Conservation (phyloP, 345 rosid species). For the Syzygium aromaticum region DNA sequence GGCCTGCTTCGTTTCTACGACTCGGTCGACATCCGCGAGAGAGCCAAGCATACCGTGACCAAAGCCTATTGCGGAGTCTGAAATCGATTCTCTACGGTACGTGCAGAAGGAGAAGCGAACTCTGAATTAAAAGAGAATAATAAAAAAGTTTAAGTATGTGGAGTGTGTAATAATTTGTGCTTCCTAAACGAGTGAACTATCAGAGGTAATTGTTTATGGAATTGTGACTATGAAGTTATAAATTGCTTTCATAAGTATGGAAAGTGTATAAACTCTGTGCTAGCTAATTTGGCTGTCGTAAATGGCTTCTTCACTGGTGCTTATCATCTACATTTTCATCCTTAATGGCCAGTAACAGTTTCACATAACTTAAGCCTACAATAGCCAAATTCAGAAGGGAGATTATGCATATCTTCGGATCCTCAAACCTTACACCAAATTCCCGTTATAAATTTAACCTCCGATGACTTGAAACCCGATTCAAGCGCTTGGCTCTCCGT, state of each 20-base stretch:
- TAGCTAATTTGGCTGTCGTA: background rate
- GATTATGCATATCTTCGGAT: background rate
- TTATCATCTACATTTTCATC: background rate
- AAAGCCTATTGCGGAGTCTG: slow-evolving; percentile 44
- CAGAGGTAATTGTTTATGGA: background rate
- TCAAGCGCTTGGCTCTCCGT: slow-evolving; percentile 10
- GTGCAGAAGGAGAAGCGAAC: background rate
- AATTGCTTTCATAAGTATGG: background rate
- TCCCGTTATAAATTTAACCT: slow-evolving; percentile 16
- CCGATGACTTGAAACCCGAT: slow-evolving; percentile 9
- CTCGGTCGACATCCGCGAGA: slow-evolving; percentile 12
- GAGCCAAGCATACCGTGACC: slow-evolving; percentile 32
- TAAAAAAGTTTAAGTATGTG: background rate
- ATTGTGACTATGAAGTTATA: background rate
- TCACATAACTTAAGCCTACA: no score
- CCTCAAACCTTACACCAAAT: slow-evolving; percentile 4
- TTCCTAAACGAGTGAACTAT: background rate
- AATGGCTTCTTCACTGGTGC: background rate
- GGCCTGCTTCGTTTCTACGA: slow-evolving; percentile 38
- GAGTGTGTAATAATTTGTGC: background rate
- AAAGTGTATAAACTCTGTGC: background rate
- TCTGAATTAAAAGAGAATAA: background rate
- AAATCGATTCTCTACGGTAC: background rate
- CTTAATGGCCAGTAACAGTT: no score
- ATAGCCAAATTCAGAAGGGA: no score